A percentile compares a stretch with the other conserved stretches of the same genome.
Evolutionary conservation across 1,139 yeast species (phyloP).

Genomic region (Starmera stellimalicola): DNA sequence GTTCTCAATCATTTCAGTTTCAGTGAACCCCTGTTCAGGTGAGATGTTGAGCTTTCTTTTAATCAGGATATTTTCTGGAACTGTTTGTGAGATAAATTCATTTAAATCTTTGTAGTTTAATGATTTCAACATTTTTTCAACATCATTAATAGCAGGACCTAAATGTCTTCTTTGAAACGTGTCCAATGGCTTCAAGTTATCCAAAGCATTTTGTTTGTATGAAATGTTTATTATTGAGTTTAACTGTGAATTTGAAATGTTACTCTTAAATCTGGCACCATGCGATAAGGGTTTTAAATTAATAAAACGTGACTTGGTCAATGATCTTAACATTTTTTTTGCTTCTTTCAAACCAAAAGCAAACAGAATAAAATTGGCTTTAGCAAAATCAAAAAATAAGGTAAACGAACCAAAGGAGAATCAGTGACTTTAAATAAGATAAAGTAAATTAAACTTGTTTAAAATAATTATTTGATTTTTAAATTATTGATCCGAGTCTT

Average conservation of each 20-base stretch:
- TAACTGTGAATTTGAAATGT: slow-evolving; percentile 16
- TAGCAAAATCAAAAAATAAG: too few species aligned
- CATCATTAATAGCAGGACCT: slow-evolving; percentile 68
- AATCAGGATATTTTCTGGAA: slow-evolving; percentile 68
- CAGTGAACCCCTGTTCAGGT: slow-evolving; percentile 60
- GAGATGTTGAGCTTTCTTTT: slow-evolving; percentile 64
- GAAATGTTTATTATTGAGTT: slow-evolving; percentile 15
- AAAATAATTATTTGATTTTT: too few species aligned
- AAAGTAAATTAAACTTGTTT: too few species aligned
- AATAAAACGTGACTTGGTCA: neutral
- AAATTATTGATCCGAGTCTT: too few species aligned
- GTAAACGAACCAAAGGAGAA: too few species aligned
- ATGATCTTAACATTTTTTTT: too few species aligned
- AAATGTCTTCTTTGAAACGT: slow-evolving; percentile 86
- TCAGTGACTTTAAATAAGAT: too few species aligned
- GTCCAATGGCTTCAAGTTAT: slow-evolving; percentile 41
- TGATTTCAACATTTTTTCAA: slow-evolving; percentile 50
- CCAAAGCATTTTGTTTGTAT: slow-evolving; percentile 2
- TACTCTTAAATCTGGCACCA: slow-evolving; percentile 6
- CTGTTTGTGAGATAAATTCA: slow-evolving; percentile 60
- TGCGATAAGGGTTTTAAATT: neutral
- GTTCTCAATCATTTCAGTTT: slow-evolving; percentile 68
- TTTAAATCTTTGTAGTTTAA: slow-evolving; percentile 63
- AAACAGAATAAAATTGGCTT: too few species aligned
- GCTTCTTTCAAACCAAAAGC: too few species aligned